Percentiles rank a stretch among this genome's conserved stretches.
Evolutionary conservation across 805 yeast species (phyloP).

Genomic region (Ogataea pini): DNA sequence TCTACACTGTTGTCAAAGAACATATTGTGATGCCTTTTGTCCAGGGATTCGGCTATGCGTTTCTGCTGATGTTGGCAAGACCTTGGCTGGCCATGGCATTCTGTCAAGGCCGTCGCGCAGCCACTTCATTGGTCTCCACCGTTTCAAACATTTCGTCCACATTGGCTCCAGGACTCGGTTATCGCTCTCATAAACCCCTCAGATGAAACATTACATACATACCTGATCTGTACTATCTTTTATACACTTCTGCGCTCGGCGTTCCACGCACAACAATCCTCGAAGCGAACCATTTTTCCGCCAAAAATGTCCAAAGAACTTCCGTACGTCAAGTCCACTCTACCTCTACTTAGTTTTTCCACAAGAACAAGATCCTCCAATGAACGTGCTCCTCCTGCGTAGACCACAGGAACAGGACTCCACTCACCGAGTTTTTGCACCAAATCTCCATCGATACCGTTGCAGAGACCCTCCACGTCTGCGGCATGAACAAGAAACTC

Average conservation of each 20-base stretch:
- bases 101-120: conserved; percentile 26
- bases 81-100: conserved; percentile 37
- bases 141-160: conserved; percentile 15
- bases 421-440: conserved; percentile 76
- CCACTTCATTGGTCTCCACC: conserved; percentile 20
- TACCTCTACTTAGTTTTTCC: conserved; percentile 66
- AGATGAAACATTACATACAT: conserved; percentile 4
- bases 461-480: conserved; percentile 95
- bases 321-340: conserved; percentile 90
- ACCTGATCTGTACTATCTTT: not conserved
- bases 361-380: conserved; percentile 70
- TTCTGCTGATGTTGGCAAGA: conserved; percentile 35
- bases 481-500: conserved; percentile 97
- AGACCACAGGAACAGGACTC: conserved; percentile 76
- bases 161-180: conserved; percentile 5
- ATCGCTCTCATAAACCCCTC: conserved; percentile 8
- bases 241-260: conserved; percentile 7
- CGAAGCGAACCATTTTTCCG: conserved; percentile 74
- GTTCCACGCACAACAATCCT: conserved; percentile 80
- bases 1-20: conserved; percentile 51
- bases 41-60: conserved; percentile 53
- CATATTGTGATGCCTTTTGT: conserved; percentile 56
- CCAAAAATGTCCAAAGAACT: conserved; percentile 95
- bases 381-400: conserved; percentile 95
- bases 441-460: conserved; percentile 83